Evolutionary conservation across 768 basidiomycete species (phyloP), one percentile per base, ranked within the genome.

Genomic region (Mycena haematopus): DNA sequence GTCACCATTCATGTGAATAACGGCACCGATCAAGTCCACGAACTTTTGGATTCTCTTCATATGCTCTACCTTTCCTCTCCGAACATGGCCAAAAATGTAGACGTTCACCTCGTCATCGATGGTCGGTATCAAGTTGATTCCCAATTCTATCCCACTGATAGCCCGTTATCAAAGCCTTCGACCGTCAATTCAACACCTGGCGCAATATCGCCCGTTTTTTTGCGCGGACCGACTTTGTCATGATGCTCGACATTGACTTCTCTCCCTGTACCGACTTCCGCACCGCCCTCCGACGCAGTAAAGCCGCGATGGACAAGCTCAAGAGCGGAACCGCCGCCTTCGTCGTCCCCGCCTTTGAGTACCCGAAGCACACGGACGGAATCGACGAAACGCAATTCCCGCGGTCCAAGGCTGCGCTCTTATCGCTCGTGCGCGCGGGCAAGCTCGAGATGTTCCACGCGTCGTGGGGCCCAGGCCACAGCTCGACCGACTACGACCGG

Each of bases 191-290:
- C 80, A 96, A 96, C 74, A 87, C 91, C 24, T 95, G 93, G 91
- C 83, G 94, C 35, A 95, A 95, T 72, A 84, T 88, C 45, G 94
- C 93, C 3, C 86, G 94, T 44, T 78, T 93, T 53, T 92, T 93
- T 69, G 89, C 93, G 5, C 84, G 92, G 15, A 94, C 94, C 9
- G 85, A 90, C 65, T 92, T 86, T 67, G 84, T 95, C 60, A 91
- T 95, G 87, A 91, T 95, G 88, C 86, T 95, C 54, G 95, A 96
- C 72, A 89, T 95, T 63, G 93, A 95, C 73, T 95, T 96, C 73
- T 88, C 84, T 33, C 75, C 91, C 13, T 93, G 93, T 73, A 94
- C 94, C 50, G 86, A 92, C 76, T 92, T 93, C 74, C 82, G 90
- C 60, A 71, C 75, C 29, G 79, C 84, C 10, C 77, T 93, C 64